A percentile compares a stretch with the other conserved stretches of the same genome.
phyloP scores from a whole-genome alignment of 352 stramenopile species.

The Globisporangium iwayamae region DNA sequence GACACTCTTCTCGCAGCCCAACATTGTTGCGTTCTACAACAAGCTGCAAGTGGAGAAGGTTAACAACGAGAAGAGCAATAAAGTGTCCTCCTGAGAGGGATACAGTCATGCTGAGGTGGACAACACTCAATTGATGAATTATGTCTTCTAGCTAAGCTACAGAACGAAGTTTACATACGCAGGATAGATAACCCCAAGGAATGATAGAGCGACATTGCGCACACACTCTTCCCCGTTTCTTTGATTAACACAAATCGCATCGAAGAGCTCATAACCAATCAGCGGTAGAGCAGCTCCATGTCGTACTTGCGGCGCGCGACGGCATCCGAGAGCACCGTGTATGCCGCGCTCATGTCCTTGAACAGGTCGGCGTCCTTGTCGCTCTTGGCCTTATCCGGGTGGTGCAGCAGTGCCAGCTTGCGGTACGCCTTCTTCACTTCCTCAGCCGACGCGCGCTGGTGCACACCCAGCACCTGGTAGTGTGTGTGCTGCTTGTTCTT shows the following conservation, averaged over 20 bases:
- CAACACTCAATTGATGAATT: not conserved
- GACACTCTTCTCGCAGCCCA: slow-evolving; percentile 85
- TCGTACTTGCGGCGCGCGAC: slow-evolving; percentile 62
- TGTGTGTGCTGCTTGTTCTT: slow-evolving; percentile 42
- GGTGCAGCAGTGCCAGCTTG: slow-evolving; percentile 83
- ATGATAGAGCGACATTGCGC: not conserved
- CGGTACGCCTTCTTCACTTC: slow-evolving; percentile 90
- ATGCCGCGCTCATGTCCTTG: slow-evolving; percentile 85
- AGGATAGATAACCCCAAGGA: not conserved
- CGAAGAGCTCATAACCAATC: not conserved
- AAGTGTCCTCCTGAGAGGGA: slow-evolving; percentile 1
- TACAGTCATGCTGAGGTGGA: not conserved
- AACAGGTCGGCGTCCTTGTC: slow-evolving; percentile 63
- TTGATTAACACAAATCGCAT: not conserved
- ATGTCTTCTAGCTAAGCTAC: not conserved
- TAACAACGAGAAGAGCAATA: not conserved
- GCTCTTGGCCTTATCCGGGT: slow-evolving; percentile 85
- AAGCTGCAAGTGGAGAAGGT: slow-evolving; percentile 30
- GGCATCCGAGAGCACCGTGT: slow-evolving; percentile 77
- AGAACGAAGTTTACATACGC: not conserved
- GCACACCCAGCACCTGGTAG: slow-evolving; percentile 80
- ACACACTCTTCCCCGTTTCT: not conserved
- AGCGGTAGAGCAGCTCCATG: slow-evolving; percentile 50
- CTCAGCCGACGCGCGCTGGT: slow-evolving; percentile 43
- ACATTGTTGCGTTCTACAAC: slow-evolving; percentile 76